phyloP scores from a whole-genome alignment of 2,329 filamentous ascomycete genomes.

The Cladophialophora yegresii region DNA sequence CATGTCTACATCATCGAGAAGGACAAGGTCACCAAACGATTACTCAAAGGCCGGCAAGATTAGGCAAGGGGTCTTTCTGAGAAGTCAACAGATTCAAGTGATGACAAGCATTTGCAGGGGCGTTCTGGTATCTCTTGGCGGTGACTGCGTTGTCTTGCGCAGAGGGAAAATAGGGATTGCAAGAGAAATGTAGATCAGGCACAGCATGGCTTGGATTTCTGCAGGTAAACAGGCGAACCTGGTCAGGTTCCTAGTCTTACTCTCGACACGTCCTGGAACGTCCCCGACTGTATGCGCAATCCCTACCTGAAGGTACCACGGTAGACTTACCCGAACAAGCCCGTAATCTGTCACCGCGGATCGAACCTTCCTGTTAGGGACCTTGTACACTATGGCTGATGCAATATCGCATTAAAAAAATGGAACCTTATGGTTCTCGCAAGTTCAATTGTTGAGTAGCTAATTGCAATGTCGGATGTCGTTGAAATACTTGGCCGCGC shows the following conservation, averaged over 20 bases:
- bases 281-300: background rate
- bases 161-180: background rate
- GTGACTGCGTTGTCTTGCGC: background rate
- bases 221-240: background rate
- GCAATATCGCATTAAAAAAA: background rate
- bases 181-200: background rate
- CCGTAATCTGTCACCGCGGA: background rate
- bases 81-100: background rate
- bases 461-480: background rate
- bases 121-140: constrained; percentile 2
- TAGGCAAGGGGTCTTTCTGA: constrained; percentile 48
- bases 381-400: background rate
- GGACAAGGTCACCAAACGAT: constrained; percentile 98
- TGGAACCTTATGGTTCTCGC: background rate
- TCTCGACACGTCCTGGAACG: background rate
- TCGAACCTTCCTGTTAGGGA: background rate
- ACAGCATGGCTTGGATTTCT: background rate
- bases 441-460: background rate
- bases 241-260: background rate
- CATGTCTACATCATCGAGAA: constrained; percentile 99
- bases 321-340: background rate
- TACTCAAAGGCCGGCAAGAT: constrained; percentile 97
- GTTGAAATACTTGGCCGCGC: background rate
- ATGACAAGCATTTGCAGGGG: constrained; percentile 1
- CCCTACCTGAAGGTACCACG: background rate